phyloP scores from a whole-genome alignment of 2,329 filamentous ascomycete genomes.

The Karstenula rhodostoma region DNA sequence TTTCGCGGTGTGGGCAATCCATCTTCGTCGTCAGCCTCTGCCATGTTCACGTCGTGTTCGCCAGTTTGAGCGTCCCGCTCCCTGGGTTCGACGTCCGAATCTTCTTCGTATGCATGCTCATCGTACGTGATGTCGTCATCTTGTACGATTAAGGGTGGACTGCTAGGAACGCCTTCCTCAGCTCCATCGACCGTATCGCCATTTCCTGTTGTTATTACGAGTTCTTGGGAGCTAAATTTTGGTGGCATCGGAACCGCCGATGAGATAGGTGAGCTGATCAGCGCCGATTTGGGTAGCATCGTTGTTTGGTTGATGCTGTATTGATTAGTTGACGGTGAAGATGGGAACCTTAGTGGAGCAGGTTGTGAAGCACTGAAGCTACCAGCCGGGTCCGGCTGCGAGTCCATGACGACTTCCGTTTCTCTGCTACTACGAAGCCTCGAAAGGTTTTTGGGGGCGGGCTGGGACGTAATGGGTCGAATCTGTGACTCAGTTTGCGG shows the following conservation, averaged over 20 bases:
- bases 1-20: constrained; percentile 32
- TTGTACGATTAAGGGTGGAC: constrained; percentile 39
- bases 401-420: constrained; percentile 55
- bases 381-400: constrained; percentile 49
- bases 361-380: constrained; percentile 37
- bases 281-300: constrained; percentile 37
- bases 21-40: constrained; percentile 22
- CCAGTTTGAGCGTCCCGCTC: constrained; percentile 16
- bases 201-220: constrained; percentile 19
- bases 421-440: constrained; percentile 43
- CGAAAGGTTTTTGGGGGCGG: constrained; percentile 20
- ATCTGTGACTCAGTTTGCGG: constrained; percentile 29
- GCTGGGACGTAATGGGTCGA: constrained; percentile 29
- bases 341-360: constrained; percentile 43
- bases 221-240: constrained; percentile 25
- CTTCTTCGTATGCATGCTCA: constrained; percentile 35
- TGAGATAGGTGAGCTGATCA: constrained; percentile 41
- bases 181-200: constrained; percentile 22
- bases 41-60: constrained; percentile 30
- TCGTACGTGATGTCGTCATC: constrained; percentile 35
- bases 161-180: constrained; percentile 47
- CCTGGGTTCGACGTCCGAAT: constrained; percentile 32
- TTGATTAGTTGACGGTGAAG: constrained; percentile 46
- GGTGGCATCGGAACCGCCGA: constrained; percentile 44
- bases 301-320: constrained; percentile 50